phyloP scores from a whole-genome alignment of 352 stramenopile species.

The Globisporangium radiosum region DNA sequence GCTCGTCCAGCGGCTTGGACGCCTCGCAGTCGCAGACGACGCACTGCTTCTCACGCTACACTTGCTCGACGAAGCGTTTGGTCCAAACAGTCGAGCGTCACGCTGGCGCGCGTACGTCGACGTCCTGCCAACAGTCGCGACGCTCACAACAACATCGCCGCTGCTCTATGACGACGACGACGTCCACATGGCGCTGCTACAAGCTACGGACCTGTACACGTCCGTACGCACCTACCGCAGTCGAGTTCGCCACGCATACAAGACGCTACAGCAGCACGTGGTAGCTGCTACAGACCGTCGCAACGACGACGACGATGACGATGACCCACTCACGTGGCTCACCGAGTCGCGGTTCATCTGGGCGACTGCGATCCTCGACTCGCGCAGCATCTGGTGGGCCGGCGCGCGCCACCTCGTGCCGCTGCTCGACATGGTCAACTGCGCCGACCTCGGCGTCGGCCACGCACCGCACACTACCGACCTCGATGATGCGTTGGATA shows the following conservation, averaged over 20 bases:
- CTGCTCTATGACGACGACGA: slow-evolving; percentile 37
- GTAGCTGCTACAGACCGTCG: neutral
- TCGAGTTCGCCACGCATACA: slow-evolving; percentile 14
- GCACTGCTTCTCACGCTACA: slow-evolving; percentile 72
- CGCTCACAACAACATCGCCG: slow-evolving; percentile 21
- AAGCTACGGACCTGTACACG: slow-evolving; percentile 31
- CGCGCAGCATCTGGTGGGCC: slow-evolving; percentile 91
- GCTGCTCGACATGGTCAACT: slow-evolving; percentile 94
- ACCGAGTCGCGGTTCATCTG: slow-evolving; percentile 63
- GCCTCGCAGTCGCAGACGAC: slow-evolving; percentile 18
- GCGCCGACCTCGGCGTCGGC: slow-evolving; percentile 31
- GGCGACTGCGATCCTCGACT: slow-evolving; percentile 86
- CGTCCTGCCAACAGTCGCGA: slow-evolving; percentile 50
- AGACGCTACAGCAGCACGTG: slow-evolving; percentile 2
- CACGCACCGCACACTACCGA: slow-evolving; percentile 51
- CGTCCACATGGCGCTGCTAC: slow-evolving; percentile 45
- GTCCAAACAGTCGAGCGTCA: slow-evolving; percentile 26
- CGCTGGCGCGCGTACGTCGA: slow-evolving; percentile 85
- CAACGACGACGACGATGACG: neutral
- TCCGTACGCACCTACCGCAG: slow-evolving; percentile 32
- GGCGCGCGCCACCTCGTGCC: slow-evolving; percentile 88
- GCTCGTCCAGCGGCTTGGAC: slow-evolving; percentile 16
- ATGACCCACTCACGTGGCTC: slow-evolving; percentile 27
- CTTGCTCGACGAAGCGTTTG: slow-evolving; percentile 79
- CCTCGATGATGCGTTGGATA: neutral